Evolutionary conservation across 2,329 filamentous ascomycete genomes (phyloP).

Genomic region (Sclerotinia minor): DNA sequence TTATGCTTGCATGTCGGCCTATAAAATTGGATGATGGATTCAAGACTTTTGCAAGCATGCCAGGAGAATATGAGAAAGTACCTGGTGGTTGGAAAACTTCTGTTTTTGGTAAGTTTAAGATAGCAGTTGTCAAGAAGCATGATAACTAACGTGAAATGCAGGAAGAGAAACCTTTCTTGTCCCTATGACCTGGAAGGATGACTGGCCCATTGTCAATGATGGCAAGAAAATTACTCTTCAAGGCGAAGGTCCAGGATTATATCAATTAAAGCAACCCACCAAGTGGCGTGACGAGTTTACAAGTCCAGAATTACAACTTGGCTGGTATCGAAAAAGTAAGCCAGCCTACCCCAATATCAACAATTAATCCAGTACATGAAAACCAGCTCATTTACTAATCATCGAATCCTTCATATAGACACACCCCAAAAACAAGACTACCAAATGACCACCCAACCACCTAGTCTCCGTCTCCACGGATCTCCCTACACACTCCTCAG

Average conservation of each 20-base stretch:
- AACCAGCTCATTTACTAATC: background rate
- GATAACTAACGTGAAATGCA: constrained; percentile 41
- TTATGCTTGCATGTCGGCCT: constrained; percentile 49
- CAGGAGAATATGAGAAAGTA: background rate
- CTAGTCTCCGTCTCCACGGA: background rate
- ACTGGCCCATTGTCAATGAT: constrained; percentile 48
- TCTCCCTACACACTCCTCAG: constrained; percentile 4
- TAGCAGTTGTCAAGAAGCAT: constrained; percentile 43
- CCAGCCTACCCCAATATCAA: background rate
- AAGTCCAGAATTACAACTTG: background rate
- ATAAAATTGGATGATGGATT: background rate
- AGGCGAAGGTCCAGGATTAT: background rate
- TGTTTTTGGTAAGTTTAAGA: constrained; percentile 42
- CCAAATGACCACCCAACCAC: background rate
- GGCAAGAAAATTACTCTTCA: constrained; percentile 6
- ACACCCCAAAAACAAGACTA: constrained; percentile 3
- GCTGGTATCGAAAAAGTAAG: constrained; percentile 22
- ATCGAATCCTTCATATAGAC: background rate
- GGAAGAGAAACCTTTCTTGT: constrained; percentile 54
- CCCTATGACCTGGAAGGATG: constrained; percentile 51
- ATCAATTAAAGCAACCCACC: background rate
- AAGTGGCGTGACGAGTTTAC: constrained; percentile 15
- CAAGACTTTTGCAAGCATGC: background rate
- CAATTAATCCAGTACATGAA: rapidly evolving
- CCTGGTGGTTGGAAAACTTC: constrained; percentile 15